Percentiles rank a stretch among this genome's conserved stretches.
Conservation (phyloP, 2,329 filamentous ascomycete species). For the Plectosphaerella cucumerina region DNA sequence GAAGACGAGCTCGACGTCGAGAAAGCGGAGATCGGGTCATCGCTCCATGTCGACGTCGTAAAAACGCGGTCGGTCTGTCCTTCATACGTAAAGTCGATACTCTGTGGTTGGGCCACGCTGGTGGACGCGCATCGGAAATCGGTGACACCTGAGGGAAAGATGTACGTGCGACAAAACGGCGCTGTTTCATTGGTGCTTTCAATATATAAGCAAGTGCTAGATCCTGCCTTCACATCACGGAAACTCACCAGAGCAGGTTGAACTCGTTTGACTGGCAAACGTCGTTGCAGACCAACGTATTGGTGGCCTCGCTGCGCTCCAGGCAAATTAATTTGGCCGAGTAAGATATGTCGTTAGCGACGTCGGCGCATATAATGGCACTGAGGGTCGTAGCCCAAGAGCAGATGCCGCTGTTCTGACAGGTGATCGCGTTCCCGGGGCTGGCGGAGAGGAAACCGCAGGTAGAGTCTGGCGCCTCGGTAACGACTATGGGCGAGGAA, state of each 20-base stretch:
- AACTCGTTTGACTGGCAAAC: conserved; percentile 7
- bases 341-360: too few relatives aligned
- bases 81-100: conserved; percentile 4
- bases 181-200: conserved; percentile 3
- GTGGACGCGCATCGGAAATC: conserved; percentile 8
- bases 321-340: neutral
- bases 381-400: conserved; percentile 5
- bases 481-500: conserved; percentile 5
- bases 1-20: neutral
- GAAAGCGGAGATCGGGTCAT: neutral
- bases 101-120: neutral
- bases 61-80: conserved; percentile 2
- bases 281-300: conserved; percentile 6
- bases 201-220: neutral
- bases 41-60: conserved; percentile 1
- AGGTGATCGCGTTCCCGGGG: conserved; percentile 7
- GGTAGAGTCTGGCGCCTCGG: conserved; percentile 6
- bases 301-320: conserved; percentile 1
- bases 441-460: conserved; percentile 9
- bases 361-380: conserved; percentile 5
- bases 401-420: conserved; percentile 3
- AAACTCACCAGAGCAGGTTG: conserved; percentile 6
- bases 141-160: conserved; percentile 5
- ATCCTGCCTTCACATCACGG: too few relatives aligned
- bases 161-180: conserved; percentile 9